Evolutionary conservation across 169 alveolate species (phyloP).

Genomic region (Plasmodium fragile): DNA sequence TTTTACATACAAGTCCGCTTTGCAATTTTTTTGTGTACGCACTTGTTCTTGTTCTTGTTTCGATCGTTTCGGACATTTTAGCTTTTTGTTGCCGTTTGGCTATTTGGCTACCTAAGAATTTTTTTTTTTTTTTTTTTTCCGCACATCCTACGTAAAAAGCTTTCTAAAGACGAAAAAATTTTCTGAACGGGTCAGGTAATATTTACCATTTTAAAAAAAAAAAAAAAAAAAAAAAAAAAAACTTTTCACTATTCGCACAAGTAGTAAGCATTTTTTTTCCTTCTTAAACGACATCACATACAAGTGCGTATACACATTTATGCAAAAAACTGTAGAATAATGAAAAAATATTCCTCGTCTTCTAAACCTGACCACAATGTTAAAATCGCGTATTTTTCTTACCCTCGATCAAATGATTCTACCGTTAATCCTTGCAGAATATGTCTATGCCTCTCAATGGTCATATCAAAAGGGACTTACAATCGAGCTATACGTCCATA

Average conservation of each 20-base stretch:
- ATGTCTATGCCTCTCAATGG: constrained; percentile 9
- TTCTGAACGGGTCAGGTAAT: constrained; percentile 7
- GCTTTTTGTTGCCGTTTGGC: background rate
- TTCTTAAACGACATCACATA: background rate
- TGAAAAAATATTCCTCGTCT: background rate
- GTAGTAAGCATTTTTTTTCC: background rate
- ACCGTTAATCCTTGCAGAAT: background rate
- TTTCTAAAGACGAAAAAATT: background rate
- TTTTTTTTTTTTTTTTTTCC: background rate
- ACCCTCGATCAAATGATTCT: background rate
- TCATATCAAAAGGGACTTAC: background rate
- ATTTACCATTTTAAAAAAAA: background rate
- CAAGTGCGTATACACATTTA: background rate
- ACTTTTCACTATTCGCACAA: background rate
- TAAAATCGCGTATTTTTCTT: background rate
- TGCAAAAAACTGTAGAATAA: background rate
- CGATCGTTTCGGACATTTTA: background rate
- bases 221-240: background rate
- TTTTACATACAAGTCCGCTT: background rate
- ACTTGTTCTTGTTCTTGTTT: background rate
- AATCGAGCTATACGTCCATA: background rate
- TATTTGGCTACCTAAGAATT: background rate
- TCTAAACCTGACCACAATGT: background rate
- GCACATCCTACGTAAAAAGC: background rate
- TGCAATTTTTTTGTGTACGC: background rate